Evolutionary conservation across 208 protist species (phyloP).

Genomic region (Wallacemonas sp.): DNA sequence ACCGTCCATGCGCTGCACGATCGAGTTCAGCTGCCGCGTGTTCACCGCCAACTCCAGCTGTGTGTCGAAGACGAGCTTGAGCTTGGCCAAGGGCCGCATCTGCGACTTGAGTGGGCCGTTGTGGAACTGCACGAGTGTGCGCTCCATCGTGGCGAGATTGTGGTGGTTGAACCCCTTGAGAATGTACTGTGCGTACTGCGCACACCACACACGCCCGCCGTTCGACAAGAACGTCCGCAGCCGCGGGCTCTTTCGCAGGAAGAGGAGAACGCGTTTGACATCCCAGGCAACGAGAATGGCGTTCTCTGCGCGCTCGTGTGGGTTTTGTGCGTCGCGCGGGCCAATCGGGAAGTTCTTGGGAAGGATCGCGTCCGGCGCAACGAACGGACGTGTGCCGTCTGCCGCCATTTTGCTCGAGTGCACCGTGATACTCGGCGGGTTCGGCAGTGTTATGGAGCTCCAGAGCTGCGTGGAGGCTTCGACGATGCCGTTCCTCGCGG

Average conservation of each 20-base stretch:
- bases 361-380: slow-evolving; percentile 57
- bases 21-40: slow-evolving; percentile 75
- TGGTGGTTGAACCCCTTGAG: slow-evolving; percentile 84
- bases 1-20: slow-evolving; percentile 90
- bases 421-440: slow-evolving; percentile 47
- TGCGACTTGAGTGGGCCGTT: slow-evolving; percentile 52
- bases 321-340: slow-evolving; percentile 27
- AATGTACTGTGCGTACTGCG: slow-evolving; percentile 93
- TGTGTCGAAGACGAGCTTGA: slow-evolving; percentile 86
- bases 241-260: slow-evolving; percentile 61
- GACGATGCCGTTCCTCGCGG: slow-evolving; percentile 72
- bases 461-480: slow-evolving; percentile 74
- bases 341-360: slow-evolving; percentile 51
- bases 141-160: slow-evolving; percentile 82
- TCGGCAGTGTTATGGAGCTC: slow-evolving; percentile 47
- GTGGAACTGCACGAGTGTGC: slow-evolving; percentile 83
- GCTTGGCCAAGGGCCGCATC: slow-evolving; percentile 76
- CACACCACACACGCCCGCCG: slow-evolving; percentile 86
- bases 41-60: slow-evolving; percentile 85
- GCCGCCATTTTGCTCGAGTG: slow-evolving; percentile 27
- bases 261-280: slow-evolving; percentile 79
- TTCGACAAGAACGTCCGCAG: slow-evolving; percentile 72
- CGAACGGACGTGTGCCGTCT: slow-evolving; percentile 45
- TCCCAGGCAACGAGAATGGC: slow-evolving; percentile 85
- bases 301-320: slow-evolving; percentile 42